Percentiles rank a stretch among this genome's conserved stretches.
Evolutionary conservation across 371 early-diverging fungal species (phyloP).

Genomic region (Parasitella parasitica): DNA sequence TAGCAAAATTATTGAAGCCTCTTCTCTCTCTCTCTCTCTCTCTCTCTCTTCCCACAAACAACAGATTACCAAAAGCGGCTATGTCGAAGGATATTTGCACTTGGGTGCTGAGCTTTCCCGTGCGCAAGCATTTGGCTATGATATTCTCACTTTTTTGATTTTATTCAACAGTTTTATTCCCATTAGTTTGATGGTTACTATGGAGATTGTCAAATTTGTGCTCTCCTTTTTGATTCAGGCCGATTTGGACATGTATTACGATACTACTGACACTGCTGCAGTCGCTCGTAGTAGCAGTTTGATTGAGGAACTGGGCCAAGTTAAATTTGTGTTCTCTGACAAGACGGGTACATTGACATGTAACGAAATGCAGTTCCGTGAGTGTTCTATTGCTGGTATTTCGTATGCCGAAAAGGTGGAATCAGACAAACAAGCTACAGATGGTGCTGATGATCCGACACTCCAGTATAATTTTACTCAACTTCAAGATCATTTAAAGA

Average conservation of each 20-base stretch:
- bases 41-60: too few relatives aligned
- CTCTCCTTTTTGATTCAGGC: conserved; percentile 78
- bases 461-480: conserved; percentile 70
- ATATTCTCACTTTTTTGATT: conserved; percentile 86
- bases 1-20: too few relatives aligned
- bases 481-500: conserved; percentile 61
- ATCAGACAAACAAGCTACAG: conserved; percentile 72
- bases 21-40: too few relatives aligned
- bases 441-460: conserved; percentile 60
- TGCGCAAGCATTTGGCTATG: conserved; percentile 60
- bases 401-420: conserved; percentile 79
- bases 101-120: conserved; percentile 11
- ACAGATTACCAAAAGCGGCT: conserved; percentile 36
- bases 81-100: conserved; percentile 42
- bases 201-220: conserved; percentile 89
- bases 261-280: conserved; percentile 80
- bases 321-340: conserved; percentile 85
- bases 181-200: conserved; percentile 89
- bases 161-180: conserved; percentile 92
- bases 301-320: conserved; percentile 92
- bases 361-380: conserved; percentile 95
- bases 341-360: conserved; percentile 97
- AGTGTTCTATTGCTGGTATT: conserved; percentile 78
- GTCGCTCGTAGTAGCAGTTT: conserved; percentile 85
- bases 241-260: conserved; percentile 88